phyloP scores from a whole-genome alignment of 1,139 yeast genomes.

The Saccharomyces hybrid region DNA sequence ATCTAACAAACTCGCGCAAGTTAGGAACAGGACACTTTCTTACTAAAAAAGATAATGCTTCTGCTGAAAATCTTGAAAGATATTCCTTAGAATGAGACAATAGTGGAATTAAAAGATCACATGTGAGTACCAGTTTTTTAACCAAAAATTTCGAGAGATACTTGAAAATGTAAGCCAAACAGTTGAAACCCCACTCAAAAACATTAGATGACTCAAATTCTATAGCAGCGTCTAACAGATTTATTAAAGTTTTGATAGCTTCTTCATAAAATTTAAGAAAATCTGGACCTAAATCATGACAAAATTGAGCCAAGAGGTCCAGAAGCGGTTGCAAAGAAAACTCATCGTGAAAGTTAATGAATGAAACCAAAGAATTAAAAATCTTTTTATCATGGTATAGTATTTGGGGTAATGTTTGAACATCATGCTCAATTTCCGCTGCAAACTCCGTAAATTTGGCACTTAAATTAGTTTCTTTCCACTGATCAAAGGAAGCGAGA shows the following conservation, averaged over 20 bases:
- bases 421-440: slow-evolving; percentile 44
- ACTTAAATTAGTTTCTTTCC: slow-evolving; percentile 83
- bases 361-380: slow-evolving; percentile 44
- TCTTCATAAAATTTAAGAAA: slow-evolving; percentile 61
- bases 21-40: slow-evolving; percentile 54
- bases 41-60: slow-evolving; percentile 76
- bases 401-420: slow-evolving; percentile 74
- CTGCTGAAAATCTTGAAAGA: slow-evolving; percentile 79
- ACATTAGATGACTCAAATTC: slow-evolving; percentile 46
- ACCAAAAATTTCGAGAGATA: slow-evolving; percentile 62
- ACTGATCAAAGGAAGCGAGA: slow-evolving; percentile 68
- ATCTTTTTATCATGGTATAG: slow-evolving; percentile 62
- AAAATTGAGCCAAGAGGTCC: slow-evolving; percentile 75
- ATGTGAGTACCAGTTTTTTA: slow-evolving; percentile 60
- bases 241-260: slow-evolving; percentile 45
- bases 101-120: slow-evolving; percentile 55
- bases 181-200: slow-evolving; percentile 77
- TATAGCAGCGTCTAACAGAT: slow-evolving; percentile 40
- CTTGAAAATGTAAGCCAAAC: slow-evolving; percentile 83
- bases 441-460: slow-evolving; percentile 60
- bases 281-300: slow-evolving; percentile 90
- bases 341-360: slow-evolving; percentile 51
- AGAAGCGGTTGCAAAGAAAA: slow-evolving; percentile 73
- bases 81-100: slow-evolving; percentile 52
- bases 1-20: slow-evolving; percentile 41